Evolutionary conservation across 768 basidiomycete genomes (phyloP).

Genomic region (Chalciporus piperatus): DNA sequence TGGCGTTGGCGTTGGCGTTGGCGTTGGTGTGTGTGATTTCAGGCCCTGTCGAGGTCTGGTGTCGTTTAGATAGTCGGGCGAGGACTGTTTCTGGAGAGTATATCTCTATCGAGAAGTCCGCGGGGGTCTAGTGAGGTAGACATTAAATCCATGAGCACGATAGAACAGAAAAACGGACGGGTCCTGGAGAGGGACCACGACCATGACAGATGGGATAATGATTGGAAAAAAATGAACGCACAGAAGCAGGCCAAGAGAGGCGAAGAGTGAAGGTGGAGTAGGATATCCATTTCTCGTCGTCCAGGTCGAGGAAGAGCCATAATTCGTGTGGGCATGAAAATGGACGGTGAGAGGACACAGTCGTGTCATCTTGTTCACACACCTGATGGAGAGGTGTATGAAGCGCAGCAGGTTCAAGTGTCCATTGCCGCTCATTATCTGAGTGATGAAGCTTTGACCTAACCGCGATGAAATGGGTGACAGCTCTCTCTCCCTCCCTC

Average conservation of each 20-base stretch:
- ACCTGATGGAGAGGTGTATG: constrained; percentile 36
- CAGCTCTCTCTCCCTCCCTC: not conserved
- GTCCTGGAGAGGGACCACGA: not conserved
- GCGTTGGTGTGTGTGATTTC: not conserved
- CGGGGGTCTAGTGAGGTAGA: constrained; percentile 37
- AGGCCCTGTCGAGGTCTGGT: constrained; percentile 2
- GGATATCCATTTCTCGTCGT: constrained; percentile 37
- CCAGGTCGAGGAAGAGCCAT: constrained; percentile 49
- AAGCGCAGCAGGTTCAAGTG: constrained; percentile 41
- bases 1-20: not conserved
- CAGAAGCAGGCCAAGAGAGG: constrained; percentile 55
- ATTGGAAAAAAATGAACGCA: constrained; percentile 31
- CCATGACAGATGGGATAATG: not conserved
- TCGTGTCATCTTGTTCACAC: constrained; percentile 29
- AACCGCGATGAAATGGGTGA: constrained; percentile 2
- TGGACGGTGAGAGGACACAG: constrained; percentile 2
- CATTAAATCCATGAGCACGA: constrained; percentile 1
- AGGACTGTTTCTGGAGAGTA: constrained; percentile 35
- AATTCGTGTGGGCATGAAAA: constrained; percentile 40
- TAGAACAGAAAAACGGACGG: not conserved
- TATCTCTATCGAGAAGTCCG: constrained; percentile 41
- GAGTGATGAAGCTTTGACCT: constrained; percentile 42
- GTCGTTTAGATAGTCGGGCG: constrained; percentile 12
- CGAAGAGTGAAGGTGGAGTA: constrained; percentile 50
- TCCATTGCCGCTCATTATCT: constrained; percentile 35